These are phyloP conservation scores for Naegleria fowleri DNA, from an alignment of 208 protist species.

Conservation along the genomic window DNA sequence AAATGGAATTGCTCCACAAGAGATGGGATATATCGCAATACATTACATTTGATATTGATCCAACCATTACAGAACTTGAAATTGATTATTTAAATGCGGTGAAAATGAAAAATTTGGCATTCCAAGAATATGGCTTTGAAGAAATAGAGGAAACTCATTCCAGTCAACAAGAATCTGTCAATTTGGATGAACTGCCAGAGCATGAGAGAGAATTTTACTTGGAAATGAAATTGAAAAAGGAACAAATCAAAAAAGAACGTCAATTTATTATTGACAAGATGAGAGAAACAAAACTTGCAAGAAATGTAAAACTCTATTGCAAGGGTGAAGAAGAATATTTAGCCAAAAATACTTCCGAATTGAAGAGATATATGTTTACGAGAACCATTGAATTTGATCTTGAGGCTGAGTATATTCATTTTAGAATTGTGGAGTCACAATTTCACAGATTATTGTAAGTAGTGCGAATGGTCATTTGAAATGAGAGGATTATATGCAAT, in stretches of 20 bases:
- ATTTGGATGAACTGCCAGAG: background rate
- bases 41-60: background rate
- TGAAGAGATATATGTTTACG: background rate
- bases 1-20: background rate
- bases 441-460: background rate
- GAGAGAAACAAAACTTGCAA: background rate
- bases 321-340: background rate
- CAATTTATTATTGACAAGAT: background rate
- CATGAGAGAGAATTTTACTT: background rate
- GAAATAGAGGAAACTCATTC: background rate
- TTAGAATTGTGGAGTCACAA: background rate
- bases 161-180: background rate
- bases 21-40: background rate
- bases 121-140: background rate
- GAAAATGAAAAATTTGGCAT: background rate
- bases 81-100: background rate
- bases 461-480: background rate
- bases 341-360: background rate
- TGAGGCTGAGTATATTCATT: constrained; percentile 13
- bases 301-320: background rate
- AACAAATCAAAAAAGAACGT: background rate
- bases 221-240: background rate
- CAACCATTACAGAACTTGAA: background rate
- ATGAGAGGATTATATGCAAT: too few relatives aligned
- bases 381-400: background rate